Conservation (phyloP, 2,329 filamentous ascomycete genomes). For the Mycosphaerella arachidis region DNA sequence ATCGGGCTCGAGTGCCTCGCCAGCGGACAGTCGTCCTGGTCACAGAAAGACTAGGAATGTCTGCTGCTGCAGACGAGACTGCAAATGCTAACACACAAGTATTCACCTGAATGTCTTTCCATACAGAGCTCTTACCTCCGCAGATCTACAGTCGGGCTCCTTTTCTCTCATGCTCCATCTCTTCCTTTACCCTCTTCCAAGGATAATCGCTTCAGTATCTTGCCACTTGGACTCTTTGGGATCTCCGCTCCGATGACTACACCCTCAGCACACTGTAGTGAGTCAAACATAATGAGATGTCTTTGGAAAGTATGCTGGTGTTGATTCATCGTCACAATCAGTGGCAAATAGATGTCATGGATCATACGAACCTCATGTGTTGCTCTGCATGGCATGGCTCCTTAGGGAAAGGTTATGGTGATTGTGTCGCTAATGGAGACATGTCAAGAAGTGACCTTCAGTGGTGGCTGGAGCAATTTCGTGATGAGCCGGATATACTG, state of each 20-base stretch:
- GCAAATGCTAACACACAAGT: too few relatives aligned
- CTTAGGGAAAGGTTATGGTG: neutral
- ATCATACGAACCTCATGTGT: conserved; percentile 14
- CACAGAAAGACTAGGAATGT: too few relatives aligned
- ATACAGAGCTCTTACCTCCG: too few relatives aligned
- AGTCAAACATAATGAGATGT: conserved; percentile 52
- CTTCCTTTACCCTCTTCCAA: conserved; percentile 42
- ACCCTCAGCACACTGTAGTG: conserved; percentile 42
- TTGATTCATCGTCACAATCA: neutral
- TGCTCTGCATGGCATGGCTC: conserved; percentile 20
- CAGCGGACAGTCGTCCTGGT: too few relatives aligned
- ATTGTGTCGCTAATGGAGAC: neutral
- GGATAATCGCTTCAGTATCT: conserved; percentile 39
- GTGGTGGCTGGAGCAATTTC: neutral
- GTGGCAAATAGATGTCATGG: neutral
- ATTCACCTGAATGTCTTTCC: too few relatives aligned
- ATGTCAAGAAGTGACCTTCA: neutral
- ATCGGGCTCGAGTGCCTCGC: too few relatives aligned
- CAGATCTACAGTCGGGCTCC: neutral
- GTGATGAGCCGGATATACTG: neutral
- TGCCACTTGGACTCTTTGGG: conserved; percentile 30
- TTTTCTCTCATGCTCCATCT: conserved; percentile 21
- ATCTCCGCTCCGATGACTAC: conserved; percentile 35
- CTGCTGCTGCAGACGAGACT: too few relatives aligned
- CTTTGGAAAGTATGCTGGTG: conserved; percentile 40